Conservation (phyloP, 1,139 yeast genomes). For the Sugiyamaella paludigena region DNA sequence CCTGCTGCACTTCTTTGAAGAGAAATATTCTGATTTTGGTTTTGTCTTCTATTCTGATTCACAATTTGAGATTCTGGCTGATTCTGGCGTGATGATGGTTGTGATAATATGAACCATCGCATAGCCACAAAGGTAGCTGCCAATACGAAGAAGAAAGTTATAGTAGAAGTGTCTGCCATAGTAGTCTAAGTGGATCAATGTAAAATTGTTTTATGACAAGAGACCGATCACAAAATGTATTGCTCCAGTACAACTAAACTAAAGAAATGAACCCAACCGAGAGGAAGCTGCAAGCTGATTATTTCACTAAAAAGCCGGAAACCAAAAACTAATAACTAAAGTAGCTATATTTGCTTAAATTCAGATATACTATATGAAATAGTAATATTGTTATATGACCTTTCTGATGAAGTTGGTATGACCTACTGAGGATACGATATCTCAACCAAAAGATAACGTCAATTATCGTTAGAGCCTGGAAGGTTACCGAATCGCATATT, state of each 20-base stretch:
- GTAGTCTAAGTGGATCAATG: background rate
- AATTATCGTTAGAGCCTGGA: too few species aligned
- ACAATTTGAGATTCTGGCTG: background rate
- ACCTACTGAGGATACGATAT: too few species aligned
- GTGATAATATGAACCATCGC: constrained; percentile 20
- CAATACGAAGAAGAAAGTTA: constrained; percentile 25
- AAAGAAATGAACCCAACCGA: too few species aligned
- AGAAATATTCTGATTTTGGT: constrained; percentile 8
- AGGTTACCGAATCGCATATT: too few species aligned
- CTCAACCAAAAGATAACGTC: too few species aligned
- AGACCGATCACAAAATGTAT: background rate
- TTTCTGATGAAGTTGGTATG: too few species aligned
- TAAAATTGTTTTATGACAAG: background rate
- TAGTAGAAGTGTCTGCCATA: constrained; percentile 31
- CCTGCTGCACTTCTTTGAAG: constrained; percentile 8
- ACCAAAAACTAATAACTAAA: too few species aligned
- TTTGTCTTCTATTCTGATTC: constrained; percentile 9
- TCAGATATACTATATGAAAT: too few species aligned
- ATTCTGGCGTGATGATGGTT: background rate
- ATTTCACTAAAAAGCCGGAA: too few species aligned
- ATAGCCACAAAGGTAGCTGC: constrained; percentile 24
- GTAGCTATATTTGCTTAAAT: background rate
- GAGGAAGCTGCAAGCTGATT: too few species aligned
- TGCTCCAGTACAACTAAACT: too few species aligned
- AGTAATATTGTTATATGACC: too few species aligned